Evolutionary conservation across 805 yeast species (phyloP), one percentile per base, ranked within the genome.

Genomic region (Kuraishia hungarica): DNA sequence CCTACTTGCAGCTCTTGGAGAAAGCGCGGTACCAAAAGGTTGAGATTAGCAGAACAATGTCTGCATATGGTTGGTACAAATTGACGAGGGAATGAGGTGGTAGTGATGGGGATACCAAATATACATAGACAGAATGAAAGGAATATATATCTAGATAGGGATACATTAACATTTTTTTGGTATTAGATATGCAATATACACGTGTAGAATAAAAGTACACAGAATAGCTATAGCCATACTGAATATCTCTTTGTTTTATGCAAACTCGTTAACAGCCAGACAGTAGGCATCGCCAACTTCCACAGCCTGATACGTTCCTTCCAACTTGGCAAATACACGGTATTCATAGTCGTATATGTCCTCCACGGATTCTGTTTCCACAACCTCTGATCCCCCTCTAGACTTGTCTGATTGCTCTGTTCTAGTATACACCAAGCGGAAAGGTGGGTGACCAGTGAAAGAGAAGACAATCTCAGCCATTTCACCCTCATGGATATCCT

Each of bases 401-500:
- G 26, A 26, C 46, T 22, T 57, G 56, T 51, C 58, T 59, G 39
- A 58, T 43, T 59, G 63, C 24, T 67, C 71, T 6, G 87, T 84
- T 65, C 98, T 80, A 8, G 87, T 87, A 65, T 92, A 94, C 1
- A 92, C 88, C 60, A 94, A 77, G 48, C 84, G 74, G 73, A 93
- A 94, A 13, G 99, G 99, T 11, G 98, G 96, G 0, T 84, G 80
- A 17, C 99, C 99, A 39, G 80, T 79, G 63, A 94, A 88, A 21
- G 82, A 79, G 71, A 94, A 93, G 1, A 79, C 79, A 51, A 94
- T 83, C 65, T 91, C 97, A 1, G 96, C 92, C 64, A 87, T 89
- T 60, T 94, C 99, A 51, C 98, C 99, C 66, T 90, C 96, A 63
- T 91, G 96, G 49, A 94, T 88, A 67, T 89, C 93, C 64, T 85